phyloP scores from a whole-genome alignment of 176 grass and related monocot genomes.

The Tillandsia leiboldiana region DNA sequence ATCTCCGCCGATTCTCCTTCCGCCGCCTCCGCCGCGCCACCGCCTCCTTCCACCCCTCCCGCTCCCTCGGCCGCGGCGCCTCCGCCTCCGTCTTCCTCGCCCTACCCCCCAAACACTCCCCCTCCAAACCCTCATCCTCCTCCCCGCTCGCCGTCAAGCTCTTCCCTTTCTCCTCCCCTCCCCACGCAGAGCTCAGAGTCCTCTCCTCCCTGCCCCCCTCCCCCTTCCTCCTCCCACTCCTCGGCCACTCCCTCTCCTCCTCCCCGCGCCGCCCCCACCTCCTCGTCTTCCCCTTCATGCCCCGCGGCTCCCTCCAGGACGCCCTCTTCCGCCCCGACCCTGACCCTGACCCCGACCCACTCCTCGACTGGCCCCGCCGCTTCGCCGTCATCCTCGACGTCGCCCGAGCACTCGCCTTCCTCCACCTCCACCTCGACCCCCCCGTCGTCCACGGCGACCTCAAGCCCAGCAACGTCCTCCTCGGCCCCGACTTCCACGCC shows the following conservation, averaged over 20 bases:
- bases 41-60: constrained; percentile 41
- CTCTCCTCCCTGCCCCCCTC: constrained; percentile 41
- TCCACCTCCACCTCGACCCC: constrained; percentile 59
- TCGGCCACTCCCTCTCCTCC: constrained; percentile 34
- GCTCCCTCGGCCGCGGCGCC: constrained; percentile 53
- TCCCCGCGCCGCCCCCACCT: constrained; percentile 28
- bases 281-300: constrained; percentile 62
- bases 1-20: not conserved
- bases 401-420: constrained; percentile 50
- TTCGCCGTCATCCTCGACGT: constrained; percentile 46
- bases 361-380: constrained; percentile 42
- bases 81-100: constrained; percentile 57
- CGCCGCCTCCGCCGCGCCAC: constrained; percentile 38
- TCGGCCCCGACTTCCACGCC: constrained; percentile 45
- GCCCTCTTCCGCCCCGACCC: constrained; percentile 27
- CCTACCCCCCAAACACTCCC: constrained; percentile 19
- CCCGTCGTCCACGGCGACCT: constrained; percentile 82
- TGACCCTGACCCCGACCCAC: not conserved
- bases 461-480: constrained; percentile 90
- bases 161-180: constrained; percentile 22
- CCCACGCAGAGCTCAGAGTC: constrained; percentile 44
- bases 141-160: constrained; percentile 28
- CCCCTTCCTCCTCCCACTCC: constrained; percentile 43
- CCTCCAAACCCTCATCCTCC: constrained; percentile 15
- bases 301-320: constrained; percentile 46